Percentiles rank a stretch among this genome's conserved stretches.
phyloP scores from a whole-genome alignment of 2,329 filamentous ascomycete genomes.

The Cadophora gregata region DNA sequence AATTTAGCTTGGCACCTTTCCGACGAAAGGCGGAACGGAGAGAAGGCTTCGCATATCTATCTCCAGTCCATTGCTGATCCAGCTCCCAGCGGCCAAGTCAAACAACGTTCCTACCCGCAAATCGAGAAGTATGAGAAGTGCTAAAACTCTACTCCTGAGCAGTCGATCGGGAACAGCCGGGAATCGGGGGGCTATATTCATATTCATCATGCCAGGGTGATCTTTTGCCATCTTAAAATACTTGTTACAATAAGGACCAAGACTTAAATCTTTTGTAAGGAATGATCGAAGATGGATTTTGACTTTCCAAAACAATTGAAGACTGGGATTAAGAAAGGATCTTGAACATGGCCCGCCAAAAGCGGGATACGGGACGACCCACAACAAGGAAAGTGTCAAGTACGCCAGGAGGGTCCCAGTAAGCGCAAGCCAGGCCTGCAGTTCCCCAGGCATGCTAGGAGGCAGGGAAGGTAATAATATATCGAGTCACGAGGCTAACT shows the following conservation, averaged over 20 bases:
- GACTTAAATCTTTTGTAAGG: neutral
- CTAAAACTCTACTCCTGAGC: no score
- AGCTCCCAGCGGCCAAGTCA: neutral
- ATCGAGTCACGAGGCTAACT: neutral
- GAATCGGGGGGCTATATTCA: constrained; percentile 15
- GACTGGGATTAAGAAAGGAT: neutral
- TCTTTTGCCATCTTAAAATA: neutral
- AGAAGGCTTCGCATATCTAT: neutral
- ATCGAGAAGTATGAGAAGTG: constrained; percentile 27
- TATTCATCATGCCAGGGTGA: constrained; percentile 1
- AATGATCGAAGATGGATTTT: neutral
- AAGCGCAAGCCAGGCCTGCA: neutral
- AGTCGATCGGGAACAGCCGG: constrained; percentile 16
- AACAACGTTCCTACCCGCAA: constrained; percentile 28
- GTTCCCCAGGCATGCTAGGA: neutral
- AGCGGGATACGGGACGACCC: neutral
- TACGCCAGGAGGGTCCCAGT: neutral
- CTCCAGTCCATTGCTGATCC: constrained; percentile 9
- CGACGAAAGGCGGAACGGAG: constrained; percentile 8
- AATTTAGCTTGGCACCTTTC: constrained; percentile 20
- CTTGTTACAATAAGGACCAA: neutral
- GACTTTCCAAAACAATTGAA: no score
- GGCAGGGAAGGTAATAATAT: neutral
- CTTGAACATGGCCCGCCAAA: neutral
- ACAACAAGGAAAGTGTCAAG: neutral